phyloP scores from a whole-genome alignment of 257 asterid genomes.

The Ilex asprella region DNA sequence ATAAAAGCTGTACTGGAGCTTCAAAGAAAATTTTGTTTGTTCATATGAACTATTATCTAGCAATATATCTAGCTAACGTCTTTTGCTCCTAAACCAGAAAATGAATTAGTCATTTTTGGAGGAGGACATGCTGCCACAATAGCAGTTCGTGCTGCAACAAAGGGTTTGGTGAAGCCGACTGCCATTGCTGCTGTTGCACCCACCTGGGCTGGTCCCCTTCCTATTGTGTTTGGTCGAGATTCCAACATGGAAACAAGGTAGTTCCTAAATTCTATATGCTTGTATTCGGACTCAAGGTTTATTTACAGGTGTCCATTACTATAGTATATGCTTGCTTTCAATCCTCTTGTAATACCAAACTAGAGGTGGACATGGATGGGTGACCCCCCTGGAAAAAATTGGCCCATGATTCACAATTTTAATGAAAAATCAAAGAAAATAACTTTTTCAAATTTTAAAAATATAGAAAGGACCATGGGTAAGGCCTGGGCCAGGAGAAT shows the following conservation, averaged over 20 bases:
- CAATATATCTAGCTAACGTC: no score
- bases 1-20: no score
- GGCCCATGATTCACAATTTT: no score
- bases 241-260: constrained; percentile 87
- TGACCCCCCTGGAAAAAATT: no score
- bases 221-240: constrained; percentile 84
- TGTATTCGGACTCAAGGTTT: no score
- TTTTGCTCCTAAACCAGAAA: constrained; percentile 28
- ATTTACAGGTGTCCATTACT: no score
- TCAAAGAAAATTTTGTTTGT: no score
- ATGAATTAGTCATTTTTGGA: constrained; percentile 71
- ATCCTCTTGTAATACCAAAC: neutral
- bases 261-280: neutral
- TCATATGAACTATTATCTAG: no score
- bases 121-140: constrained; percentile 99
- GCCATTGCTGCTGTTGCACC: constrained; percentile 96
- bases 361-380: constrained; percentile 27
- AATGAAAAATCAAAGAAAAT: no score
- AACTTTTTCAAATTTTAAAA: no score
- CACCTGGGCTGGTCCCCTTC: constrained; percentile 98
- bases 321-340: neutral
- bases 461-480: no score
- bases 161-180: constrained; percentile 66
- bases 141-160: constrained; percentile 76
- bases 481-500: no score